These are phyloP conservation scores for Tetragonia tetragonoides DNA, from an alignment of 148 eudicot species.

Conservation along the genomic window DNA sequence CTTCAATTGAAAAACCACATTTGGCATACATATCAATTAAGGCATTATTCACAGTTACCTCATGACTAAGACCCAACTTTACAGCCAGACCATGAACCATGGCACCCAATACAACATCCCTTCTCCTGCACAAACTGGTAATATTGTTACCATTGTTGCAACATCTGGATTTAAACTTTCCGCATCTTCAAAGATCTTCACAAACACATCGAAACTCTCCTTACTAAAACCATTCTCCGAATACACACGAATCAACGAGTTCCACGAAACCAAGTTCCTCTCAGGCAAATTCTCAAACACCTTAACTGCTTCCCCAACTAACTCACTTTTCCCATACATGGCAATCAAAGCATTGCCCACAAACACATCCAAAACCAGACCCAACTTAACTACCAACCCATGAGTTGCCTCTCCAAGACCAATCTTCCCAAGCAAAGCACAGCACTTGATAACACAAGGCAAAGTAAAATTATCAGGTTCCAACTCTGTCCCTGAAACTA, in stretches of 20 bases:
- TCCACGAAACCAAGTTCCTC: conserved; percentile 68
- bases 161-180: conserved; percentile 44
- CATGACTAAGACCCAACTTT: conserved; percentile 40
- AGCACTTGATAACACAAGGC: conserved; percentile 59
- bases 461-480: conserved; percentile 61
- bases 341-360: conserved; percentile 57
- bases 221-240: conserved; percentile 36
- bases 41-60: conserved; percentile 52
- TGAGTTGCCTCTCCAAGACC: conserved; percentile 41
- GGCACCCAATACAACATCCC: conserved; percentile 41
- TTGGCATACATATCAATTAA: conserved; percentile 70
- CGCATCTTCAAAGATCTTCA: conserved; percentile 31
- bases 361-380: conserved; percentile 47
- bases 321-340: conserved; percentile 54
- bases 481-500: conserved; percentile 29
- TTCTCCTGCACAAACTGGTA: conserved; percentile 50
- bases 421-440: conserved; percentile 41
- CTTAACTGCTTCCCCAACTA: conserved; percentile 38
- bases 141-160: conserved; percentile 51
- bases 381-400: conserved; percentile 47
- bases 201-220: conserved; percentile 36
- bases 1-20: conserved; percentile 44
- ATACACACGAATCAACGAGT: conserved; percentile 51
- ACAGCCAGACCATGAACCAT: conserved; percentile 52
- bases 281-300: conserved; percentile 46